Conservation (phyloP, 441 rosid genomes). For the Syzygium malaccense region DNA sequence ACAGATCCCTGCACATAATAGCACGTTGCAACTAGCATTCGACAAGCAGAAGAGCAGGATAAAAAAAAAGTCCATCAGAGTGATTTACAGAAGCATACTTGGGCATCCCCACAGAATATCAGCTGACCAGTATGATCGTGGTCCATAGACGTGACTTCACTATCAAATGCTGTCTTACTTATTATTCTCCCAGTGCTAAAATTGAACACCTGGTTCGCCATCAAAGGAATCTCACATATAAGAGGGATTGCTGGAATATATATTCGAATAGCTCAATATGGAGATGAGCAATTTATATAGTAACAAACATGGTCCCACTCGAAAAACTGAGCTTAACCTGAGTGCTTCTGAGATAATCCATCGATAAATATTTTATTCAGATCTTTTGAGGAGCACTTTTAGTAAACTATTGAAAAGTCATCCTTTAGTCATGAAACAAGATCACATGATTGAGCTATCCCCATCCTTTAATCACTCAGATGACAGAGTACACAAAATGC, state of each 20-base stretch:
- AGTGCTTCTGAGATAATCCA: neutral
- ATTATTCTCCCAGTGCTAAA: conserved; percentile 94
- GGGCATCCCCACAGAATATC: conserved; percentile 89
- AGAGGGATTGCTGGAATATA: neutral
- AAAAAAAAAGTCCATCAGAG: neutral
- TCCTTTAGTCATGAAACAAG: neutral
- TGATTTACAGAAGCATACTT: conserved; percentile 29
- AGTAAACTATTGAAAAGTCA: neutral
- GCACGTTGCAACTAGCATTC: neutral
- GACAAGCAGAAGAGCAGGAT: neutral
- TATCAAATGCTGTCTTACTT: conserved; percentile 40
- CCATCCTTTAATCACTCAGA: neutral
- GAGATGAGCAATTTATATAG: neutral
- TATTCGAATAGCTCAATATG: neutral
- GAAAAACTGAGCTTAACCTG: neutral
- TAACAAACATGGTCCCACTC: neutral
- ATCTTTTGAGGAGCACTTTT: neutral
- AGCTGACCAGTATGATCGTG: conserved; percentile 97
- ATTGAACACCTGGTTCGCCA: conserved; percentile 65
- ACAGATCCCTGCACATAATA: conserved; percentile 59
- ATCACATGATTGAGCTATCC: neutral
- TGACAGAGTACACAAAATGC: neutral
- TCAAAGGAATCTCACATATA: conserved; percentile 6
- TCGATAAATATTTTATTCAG: neutral
- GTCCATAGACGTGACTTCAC: conserved; percentile 83